A percentile compares a stretch with the other conserved stretches of the same genome.
Conservation (phyloP, 2,329 filamentous ascomycete species). For the Coniella vitis region DNA sequence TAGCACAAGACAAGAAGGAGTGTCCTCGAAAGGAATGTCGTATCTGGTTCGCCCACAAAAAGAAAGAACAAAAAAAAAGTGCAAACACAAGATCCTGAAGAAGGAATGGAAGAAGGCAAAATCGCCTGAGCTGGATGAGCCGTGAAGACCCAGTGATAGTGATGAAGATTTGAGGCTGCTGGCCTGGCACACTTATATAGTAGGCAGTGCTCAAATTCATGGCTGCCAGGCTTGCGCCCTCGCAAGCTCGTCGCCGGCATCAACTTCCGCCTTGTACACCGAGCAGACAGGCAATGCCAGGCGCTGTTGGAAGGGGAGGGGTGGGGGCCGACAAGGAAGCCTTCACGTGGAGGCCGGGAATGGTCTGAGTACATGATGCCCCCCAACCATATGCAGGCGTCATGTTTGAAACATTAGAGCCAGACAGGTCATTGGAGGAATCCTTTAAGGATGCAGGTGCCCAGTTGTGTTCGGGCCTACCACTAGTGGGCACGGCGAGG, state of each 20-base stretch:
- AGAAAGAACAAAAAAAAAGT: too few species aligned
- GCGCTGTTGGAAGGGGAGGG: not conserved
- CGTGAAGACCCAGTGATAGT: not conserved
- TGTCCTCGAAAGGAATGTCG: not conserved
- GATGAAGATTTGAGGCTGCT: not conserved
- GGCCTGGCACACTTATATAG: not conserved
- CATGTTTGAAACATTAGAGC: slow-evolving; percentile 1
- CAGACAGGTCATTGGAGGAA: not conserved
- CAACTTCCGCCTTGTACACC: not conserved
- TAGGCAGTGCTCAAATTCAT: too few species aligned
- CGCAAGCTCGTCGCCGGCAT: too few species aligned
- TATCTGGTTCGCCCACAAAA: not conserved
- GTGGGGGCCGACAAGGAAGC: not conserved
- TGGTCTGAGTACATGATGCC: not conserved
- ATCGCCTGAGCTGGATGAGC: slow-evolving; percentile 1
- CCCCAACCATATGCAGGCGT: not conserved
- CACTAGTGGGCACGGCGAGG: too few species aligned
- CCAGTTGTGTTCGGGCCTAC: not conserved
- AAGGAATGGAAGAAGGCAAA: not conserved
- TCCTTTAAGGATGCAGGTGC: not conserved
- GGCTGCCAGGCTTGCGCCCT: not conserved
- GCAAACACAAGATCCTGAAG: not conserved
- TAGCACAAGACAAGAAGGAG: not conserved
- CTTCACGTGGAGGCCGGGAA: not conserved
- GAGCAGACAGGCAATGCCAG: not conserved